A percentile compares a stretch with the other conserved stretches of the same genome.
Evolutionary conservation across 1,139 yeast genomes (phyloP).

Genomic region (Pichia sp.): DNA sequence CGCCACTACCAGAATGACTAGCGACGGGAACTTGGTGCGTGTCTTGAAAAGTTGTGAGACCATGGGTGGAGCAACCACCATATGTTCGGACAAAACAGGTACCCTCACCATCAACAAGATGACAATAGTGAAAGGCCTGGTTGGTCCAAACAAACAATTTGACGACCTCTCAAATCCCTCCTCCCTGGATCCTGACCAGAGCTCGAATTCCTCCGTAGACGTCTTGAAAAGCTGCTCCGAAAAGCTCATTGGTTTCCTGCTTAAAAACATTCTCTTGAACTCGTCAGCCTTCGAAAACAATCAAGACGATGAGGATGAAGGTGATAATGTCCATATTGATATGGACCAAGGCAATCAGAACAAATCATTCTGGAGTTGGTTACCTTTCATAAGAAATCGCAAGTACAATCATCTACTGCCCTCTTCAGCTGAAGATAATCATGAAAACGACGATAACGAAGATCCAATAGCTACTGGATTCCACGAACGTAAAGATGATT

Average conservation of each 20-base stretch:
- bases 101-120: slow-evolving; percentile 89
- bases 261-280: slow-evolving; percentile 67
- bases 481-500: slow-evolving; percentile 28
- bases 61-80: slow-evolving; percentile 97
- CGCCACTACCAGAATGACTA: slow-evolving; percentile 97
- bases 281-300: slow-evolving; percentile 84
- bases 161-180: slow-evolving; percentile 36
- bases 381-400: not conserved
- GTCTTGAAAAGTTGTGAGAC: slow-evolving; percentile 93
- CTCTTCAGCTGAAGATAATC: not conserved
- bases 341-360: not conserved
- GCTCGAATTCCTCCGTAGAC: slow-evolving; percentile 6
- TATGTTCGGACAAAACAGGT: slow-evolving; percentile 97
- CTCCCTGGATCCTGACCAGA: no score
- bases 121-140: slow-evolving; percentile 77
- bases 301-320: slow-evolving; percentile 23
- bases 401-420: slow-evolving; percentile 6
- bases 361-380: slow-evolving; percentile 8
- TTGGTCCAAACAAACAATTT: slow-evolving; percentile 46
- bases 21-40: slow-evolving; percentile 93
- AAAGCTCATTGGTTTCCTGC: slow-evolving; percentile 31
- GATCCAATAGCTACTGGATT: not conserved
- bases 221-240: slow-evolving; percentile 3
- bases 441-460: not conserved
- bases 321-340: not conserved